phyloP scores from a whole-genome alignment of 225 moss, liverwort and hornwort genomes.

The Sphagnum tenellum region DNA sequence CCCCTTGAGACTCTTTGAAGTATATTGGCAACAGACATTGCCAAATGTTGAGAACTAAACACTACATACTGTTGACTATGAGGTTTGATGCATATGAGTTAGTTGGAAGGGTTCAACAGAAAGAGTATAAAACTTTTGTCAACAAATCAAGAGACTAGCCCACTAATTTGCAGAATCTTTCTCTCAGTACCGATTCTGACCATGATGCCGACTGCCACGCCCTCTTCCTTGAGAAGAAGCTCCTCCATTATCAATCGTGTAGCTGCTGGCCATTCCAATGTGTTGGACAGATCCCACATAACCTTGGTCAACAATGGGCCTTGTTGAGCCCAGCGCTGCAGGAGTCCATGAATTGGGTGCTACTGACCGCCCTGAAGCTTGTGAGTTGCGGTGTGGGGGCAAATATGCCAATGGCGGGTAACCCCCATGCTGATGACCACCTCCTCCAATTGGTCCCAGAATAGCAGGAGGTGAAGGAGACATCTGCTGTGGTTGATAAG shows the following conservation, averaged over 20 bases:
- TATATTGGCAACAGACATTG: too few species aligned
- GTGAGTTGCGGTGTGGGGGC: slow-evolving; percentile 15
- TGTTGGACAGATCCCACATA: slow-evolving; percentile 33
- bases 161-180: too few species aligned
- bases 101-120: too few species aligned
- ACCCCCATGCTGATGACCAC: slow-evolving; percentile 14
- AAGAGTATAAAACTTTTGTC: too few species aligned
- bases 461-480: slow-evolving; percentile 39
- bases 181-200: slow-evolving; percentile 20
- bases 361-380: slow-evolving; percentile 20
- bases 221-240: slow-evolving; percentile 18
- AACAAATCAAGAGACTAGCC: too few species aligned
- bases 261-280: slow-evolving; percentile 22
- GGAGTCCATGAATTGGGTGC: slow-evolving; percentile 14
- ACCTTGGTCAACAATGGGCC: slow-evolving; percentile 20
- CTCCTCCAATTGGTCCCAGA: slow-evolving; percentile 36
- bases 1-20: too few species aligned
- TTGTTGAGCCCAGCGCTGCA: slow-evolving; percentile 10
- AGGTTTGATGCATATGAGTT: too few species aligned
- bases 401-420: slow-evolving; percentile 13
- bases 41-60: too few species aligned
- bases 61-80: too few species aligned
- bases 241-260: slow-evolving; percentile 39
- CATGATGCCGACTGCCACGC: slow-evolving; percentile 29
- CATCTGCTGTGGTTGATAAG: slow-evolving; percentile 17